Evolutionary conservation across 2,329 filamentous ascomycete genomes (phyloP), one percentile per base, ranked within the genome.

Genomic region (Fusarium papillatum): DNA sequence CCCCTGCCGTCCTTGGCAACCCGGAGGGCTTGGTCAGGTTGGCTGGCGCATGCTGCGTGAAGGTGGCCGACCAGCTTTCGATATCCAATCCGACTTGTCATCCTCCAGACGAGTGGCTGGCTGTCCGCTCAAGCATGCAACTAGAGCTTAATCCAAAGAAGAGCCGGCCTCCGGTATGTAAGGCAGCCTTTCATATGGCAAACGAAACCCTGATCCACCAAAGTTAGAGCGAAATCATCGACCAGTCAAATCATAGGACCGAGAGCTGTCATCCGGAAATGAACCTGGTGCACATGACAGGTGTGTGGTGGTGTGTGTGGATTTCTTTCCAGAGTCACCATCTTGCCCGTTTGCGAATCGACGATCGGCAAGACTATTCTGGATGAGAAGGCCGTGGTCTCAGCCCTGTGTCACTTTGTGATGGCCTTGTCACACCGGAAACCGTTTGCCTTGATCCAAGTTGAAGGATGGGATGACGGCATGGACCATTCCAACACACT

Each of bases 401-500:
- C 68, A 69, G 74, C 70, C 68, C 68, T 76, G 73, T 66, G 46
- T 38, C 64, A 66, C 26, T 59, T 66, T 46, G 29, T 43, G 34
- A 14, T 59, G 24, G 36, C n/a, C 36, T 43, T 29, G 57, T 38
- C 55, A 48, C 38, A 41, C 26, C 46, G 64, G 67, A 59, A 59
- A 46, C 64, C 50, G 67, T 74, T 71, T 39, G 29, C 16, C n/a
- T 61, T 48, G 53, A 60, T 61, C 19, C 53, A 36, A 61, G 38
- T 26, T 67, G 22, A 55, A 41, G 29, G 50, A 43, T 34, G 36
- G 29, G 50, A 74, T 69, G 73, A 76, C 43, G 64, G 50, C 71
- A 69, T 71, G 26, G 50, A 17, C 19, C 73, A 74, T 76, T 76
- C 68, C 71, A 74, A 50, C 26, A 57, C 9, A 26, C 34, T 13